A percentile compares a stretch with the other conserved stretches of the same genome.
Conservation (phyloP, 2,329 filamentous ascomycete species). For the Incumbomyces delicatus region DNA sequence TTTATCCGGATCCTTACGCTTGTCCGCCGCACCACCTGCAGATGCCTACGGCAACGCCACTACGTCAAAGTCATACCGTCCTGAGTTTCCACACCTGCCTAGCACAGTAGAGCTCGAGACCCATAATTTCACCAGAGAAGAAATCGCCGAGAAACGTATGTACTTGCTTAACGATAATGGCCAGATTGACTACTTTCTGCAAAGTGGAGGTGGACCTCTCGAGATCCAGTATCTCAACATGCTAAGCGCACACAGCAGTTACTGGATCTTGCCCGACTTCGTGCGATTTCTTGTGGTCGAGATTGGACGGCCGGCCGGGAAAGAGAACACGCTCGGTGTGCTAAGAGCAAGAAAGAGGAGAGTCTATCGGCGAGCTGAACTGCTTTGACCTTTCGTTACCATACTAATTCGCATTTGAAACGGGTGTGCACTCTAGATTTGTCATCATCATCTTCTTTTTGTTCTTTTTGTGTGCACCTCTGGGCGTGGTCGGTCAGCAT, state of each 20-base stretch:
- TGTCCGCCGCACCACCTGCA: constrained; percentile 52
- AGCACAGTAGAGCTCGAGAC: constrained; percentile 84
- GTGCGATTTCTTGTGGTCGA: constrained; percentile 84
- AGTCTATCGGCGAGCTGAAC: constrained; percentile 36
- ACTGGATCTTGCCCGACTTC: constrained; percentile 82
- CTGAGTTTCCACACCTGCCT: constrained; percentile 56
- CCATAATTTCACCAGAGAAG: constrained; percentile 86
- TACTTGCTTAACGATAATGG: constrained; percentile 89
- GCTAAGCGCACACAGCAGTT: constrained; percentile 88
- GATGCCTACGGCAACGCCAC: constrained; percentile 7
- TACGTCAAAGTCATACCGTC: constrained; percentile 19
- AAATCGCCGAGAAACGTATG: constrained; percentile 82
- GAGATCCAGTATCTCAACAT: constrained; percentile 97
- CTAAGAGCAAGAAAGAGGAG: constrained; percentile 47
- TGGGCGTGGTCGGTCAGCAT: too few relatives aligned
- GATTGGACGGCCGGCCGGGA: constrained; percentile 65
- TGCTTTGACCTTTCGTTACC: neutral
- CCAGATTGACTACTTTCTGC: constrained; percentile 83
- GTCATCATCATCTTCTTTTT: too few relatives aligned
- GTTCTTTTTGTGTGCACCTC: too few relatives aligned
- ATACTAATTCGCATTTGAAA: too few relatives aligned
- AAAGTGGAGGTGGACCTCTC: constrained; percentile 72
- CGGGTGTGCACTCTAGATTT: too few relatives aligned
- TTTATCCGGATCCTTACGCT: constrained; percentile 51
- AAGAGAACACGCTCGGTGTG: constrained; percentile 43